These are phyloP conservation scores for Gossypium turneri DNA, from an alignment of 345 rosid genomes.

Conservation along the genomic window DNA sequence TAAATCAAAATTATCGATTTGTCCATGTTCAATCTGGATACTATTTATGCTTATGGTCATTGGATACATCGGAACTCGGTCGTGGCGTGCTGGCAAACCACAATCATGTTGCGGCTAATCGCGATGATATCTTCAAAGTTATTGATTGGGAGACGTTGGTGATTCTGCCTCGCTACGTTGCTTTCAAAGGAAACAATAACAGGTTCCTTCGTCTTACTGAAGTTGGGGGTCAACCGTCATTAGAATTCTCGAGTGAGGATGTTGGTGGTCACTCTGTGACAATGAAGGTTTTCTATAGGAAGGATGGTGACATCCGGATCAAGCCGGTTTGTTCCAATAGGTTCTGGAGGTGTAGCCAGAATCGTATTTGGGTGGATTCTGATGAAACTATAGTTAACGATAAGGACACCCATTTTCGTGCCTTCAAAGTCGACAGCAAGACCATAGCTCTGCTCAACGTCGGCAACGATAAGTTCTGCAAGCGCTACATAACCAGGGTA, in stretches of 20 bases:
- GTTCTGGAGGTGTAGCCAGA: not conserved
- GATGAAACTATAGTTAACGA: not conserved
- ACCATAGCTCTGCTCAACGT: not conserved
- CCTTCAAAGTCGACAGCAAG: not conserved
- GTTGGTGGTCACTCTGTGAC: not conserved
- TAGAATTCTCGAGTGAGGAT: not conserved
- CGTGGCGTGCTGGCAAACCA: too few relatives aligned
- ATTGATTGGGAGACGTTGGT: not conserved
- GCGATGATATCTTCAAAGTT: accelerated
- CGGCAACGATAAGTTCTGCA: not conserved
- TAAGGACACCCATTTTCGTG: not conserved
- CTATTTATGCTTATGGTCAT: not conserved
- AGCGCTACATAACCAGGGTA: not conserved
- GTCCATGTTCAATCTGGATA: not conserved
- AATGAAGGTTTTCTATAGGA: not conserved
- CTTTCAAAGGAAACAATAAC: not conserved
- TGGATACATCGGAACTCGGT: not conserved
- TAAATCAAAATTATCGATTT: not conserved
- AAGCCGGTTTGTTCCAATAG: not conserved
- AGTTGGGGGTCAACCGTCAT: too few relatives aligned
- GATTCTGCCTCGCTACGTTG: not conserved
- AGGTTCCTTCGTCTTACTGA: not conserved
- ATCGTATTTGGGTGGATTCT: not conserved
- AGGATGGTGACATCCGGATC: not conserved
- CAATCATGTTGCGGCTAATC: not conserved